phyloP scores from a whole-genome alignment of 2,329 filamentous ascomycete species.

The Aspergillus ustus region DNA sequence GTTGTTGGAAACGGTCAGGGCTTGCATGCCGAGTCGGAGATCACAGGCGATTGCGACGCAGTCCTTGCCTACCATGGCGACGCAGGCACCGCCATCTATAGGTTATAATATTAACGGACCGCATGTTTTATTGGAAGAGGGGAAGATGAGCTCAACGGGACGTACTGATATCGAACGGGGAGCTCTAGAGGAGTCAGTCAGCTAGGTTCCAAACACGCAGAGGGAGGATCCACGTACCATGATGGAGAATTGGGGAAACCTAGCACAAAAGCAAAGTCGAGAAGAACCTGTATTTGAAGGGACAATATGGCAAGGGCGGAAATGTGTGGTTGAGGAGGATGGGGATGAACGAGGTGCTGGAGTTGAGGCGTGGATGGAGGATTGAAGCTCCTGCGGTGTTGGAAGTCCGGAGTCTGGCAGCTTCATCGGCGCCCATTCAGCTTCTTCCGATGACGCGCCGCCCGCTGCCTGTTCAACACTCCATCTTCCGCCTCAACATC shows the following conservation, averaged over 20 bases:
- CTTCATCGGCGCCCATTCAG: conserved; percentile 26
- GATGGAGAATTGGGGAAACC: conserved; percentile 23
- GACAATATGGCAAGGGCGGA: conserved; percentile 9
- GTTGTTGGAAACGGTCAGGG: conserved; percentile 96
- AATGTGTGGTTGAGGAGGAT: conserved; percentile 20
- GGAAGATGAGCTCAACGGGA: conserved; percentile 17
- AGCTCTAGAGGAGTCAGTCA: conserved; percentile 64
- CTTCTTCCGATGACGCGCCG: conserved; percentile 33
- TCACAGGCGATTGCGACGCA: conserved; percentile 99
- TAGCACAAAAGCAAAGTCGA: conserved; percentile 21
- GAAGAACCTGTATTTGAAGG: neutral
- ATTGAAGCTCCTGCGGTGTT: conserved; percentile 20
- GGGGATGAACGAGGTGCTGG: conserved; percentile 13
- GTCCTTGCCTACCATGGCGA: conserved; percentile 99
- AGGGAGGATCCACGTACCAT: conserved; percentile 36
- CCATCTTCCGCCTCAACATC: conserved; percentile 2
- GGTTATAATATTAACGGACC: conserved; percentile 13
- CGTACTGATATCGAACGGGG: conserved; percentile 95
- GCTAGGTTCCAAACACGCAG: conserved; percentile 28
- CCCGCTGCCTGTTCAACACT: conserved; percentile 19
- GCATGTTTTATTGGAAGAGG: neutral
- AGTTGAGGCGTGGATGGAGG: conserved; percentile 26
- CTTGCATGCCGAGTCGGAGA: conserved; percentile 93
- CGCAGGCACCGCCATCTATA: conserved; percentile 84
- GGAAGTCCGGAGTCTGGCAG: conserved; percentile 30